These are phyloP conservation scores for Calonectria pauciramosa DNA, from an alignment of 2,329 filamentous ascomycete species.

Conservation along the genomic window DNA sequence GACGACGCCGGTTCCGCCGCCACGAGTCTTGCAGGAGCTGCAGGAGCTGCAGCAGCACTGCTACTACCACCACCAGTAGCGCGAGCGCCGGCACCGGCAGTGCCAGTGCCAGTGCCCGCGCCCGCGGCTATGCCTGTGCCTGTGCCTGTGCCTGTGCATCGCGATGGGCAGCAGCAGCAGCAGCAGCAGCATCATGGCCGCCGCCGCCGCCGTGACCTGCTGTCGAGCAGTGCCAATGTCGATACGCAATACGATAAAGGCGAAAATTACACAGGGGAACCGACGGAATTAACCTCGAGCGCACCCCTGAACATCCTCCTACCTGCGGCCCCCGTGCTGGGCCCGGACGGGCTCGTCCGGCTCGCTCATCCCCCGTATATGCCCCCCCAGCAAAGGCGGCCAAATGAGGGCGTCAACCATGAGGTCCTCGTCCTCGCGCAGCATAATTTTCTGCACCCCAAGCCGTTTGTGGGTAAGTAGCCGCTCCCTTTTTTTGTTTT, in stretches of 20 bases:
- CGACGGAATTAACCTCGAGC: conserved; percentile 7
- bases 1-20: neutral
- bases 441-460: neutral
- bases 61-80: neutral
- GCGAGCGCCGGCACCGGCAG: neutral
- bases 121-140: too few species aligned
- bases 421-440: neutral
- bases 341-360: neutral
- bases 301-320: neutral
- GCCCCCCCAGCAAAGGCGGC: neutral
- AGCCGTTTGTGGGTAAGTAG: conserved; percentile 6
- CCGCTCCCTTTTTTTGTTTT: neutral
- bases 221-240: neutral
- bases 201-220: neutral
- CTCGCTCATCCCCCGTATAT: neutral
- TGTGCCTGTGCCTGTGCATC: neutral
- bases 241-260: neutral
- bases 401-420: neutral
- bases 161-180: too few species aligned
- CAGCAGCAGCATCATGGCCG: too few species aligned
- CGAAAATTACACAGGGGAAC: neutral
- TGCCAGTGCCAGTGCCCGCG: neutral
- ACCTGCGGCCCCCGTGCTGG: neutral
- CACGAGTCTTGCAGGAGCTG: neutral
- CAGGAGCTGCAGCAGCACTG: neutral